Percentiles rank a stretch among this genome's conserved stretches.
Evolutionary conservation across 129 eudicot genomes (phyloP).

Genomic region (Pseudognaphalium luteoalbum): DNA sequence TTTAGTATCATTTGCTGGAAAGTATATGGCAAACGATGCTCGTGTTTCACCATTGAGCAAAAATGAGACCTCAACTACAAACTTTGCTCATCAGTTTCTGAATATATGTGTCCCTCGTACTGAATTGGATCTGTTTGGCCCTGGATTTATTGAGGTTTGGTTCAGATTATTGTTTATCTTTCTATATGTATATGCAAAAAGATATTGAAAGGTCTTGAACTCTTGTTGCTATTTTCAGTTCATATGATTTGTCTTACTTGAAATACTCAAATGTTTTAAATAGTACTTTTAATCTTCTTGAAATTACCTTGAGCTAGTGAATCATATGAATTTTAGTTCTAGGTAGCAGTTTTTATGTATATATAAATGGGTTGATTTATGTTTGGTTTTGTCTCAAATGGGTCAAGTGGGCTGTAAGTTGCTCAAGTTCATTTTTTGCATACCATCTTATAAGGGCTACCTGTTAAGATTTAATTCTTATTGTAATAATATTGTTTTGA

Average conservation of each 20-base stretch:
- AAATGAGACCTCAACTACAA: conserved; percentile 25
- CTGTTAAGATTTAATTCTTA: neutral
- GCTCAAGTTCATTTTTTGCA: neutral
- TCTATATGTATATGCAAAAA: conserved; percentile 4
- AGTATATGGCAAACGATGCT: conserved; percentile 54
- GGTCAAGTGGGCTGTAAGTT: neutral
- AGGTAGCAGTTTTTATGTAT: neutral
- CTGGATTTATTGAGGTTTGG: conserved; percentile 86
- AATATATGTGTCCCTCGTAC: conserved; percentile 63
- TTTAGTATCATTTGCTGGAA: conserved; percentile 79
- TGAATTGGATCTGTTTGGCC: conserved; percentile 58
- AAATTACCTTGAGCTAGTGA: neutral
- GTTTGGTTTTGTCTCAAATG: neutral
- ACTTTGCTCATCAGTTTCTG: conserved; percentile 53
- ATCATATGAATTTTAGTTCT: conserved; percentile 5
- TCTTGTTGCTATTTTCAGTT: neutral
- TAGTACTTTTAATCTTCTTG: neutral
- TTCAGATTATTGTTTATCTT: conserved; percentile 2
- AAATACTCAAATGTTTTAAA: neutral
- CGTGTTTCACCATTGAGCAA: conserved; percentile 43
- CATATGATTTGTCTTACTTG: neutral
- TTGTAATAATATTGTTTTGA: too few species aligned
- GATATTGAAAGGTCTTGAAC: neutral
- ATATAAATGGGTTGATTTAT: neutral
- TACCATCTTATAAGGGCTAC: neutral